phyloP scores from a whole-genome alignment of 73 alveolate species.

The Stentor coeruleus region DNA sequence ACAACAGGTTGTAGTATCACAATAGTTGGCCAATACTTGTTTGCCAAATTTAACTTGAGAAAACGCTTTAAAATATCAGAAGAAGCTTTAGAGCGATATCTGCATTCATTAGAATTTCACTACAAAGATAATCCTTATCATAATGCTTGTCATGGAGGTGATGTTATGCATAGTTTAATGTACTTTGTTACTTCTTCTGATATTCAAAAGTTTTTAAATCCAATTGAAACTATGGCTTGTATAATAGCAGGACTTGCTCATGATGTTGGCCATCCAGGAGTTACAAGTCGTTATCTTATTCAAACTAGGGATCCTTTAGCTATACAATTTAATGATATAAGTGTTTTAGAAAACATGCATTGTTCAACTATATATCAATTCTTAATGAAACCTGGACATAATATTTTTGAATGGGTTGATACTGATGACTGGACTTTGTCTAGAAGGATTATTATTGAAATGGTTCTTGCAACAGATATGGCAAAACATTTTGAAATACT shows the following conservation, averaged over 20 bases:
- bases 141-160: slow-evolving; percentile 29
- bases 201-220: neutral
- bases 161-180: slow-evolving; percentile 24
- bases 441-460: slow-evolving; percentile 16
- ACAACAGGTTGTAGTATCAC: slow-evolving; percentile 18
- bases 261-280: slow-evolving; percentile 30
- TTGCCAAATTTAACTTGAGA: neutral
- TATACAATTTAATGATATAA: slow-evolving; percentile 7
- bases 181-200: neutral
- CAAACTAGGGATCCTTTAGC: neutral
- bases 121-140: slow-evolving; percentile 25
- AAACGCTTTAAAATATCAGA: neutral
- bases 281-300: slow-evolving; percentile 19
- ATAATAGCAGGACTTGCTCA: slow-evolving; percentile 26
- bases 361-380: neutral
- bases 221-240: neutral
- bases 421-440: slow-evolving; percentile 9
- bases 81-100: neutral
- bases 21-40: neutral
- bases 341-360: slow-evolving; percentile 32
- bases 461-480: no score
- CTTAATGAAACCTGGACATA: neutral
- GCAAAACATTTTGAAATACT: no score
- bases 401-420: neutral
- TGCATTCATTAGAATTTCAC: neutral